Evolutionary conservation across 306 rosid species (phyloP), one percentile per base, ranked within the genome.

Genomic region (Dryas alaskensis): DNA sequence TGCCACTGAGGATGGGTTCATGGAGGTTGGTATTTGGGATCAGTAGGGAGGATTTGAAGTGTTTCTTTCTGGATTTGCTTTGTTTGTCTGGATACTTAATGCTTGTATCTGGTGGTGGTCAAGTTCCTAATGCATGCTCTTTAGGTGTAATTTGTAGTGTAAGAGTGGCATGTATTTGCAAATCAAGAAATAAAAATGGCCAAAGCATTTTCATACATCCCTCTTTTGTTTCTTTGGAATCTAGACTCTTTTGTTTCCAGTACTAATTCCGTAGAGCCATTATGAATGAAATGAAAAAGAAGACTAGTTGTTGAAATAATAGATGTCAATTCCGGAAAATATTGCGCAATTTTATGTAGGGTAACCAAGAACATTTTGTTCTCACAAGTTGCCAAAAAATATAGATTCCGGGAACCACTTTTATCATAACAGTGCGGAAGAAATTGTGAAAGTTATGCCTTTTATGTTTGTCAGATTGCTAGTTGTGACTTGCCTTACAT

Each of bases 11-110:
- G 87, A 89, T 68, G 99, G 99, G 3, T 88, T 90, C 74, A 92
- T 92, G 96, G 96, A 94, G 73, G 96, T 94, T 2, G 97, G 86
- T 4, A 92, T 94, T 66, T 92, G 99, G 99, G 90, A 92, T 14
- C 81, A 78, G 77, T 19, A 45, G 65, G 9, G 48, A 5, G 9
- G 48, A 45, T 31, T 31, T 31, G 17, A 54, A 42, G 60, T n/a
- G 19, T 2, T 16, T 6, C 48, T 10, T 11, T 11, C 45, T 60
- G 43, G 19, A 53, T 62, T 74, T 55, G 27, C 39, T 8, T 51
- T 27, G 60, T 68, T 10, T 25, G 58, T 7, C 25, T 50, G 31
- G 67, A 62, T 62, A 40, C 48, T 3, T 8, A 40, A 62, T 39
- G 62, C 73, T 37, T 52, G 73, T 52, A 46, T 69, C 73, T 6